These are phyloP conservation scores for Podospora bellae-mahoneyi DNA, from an alignment of 495 filamentous ascomycete genomes.

Conservation along the genomic window DNA sequence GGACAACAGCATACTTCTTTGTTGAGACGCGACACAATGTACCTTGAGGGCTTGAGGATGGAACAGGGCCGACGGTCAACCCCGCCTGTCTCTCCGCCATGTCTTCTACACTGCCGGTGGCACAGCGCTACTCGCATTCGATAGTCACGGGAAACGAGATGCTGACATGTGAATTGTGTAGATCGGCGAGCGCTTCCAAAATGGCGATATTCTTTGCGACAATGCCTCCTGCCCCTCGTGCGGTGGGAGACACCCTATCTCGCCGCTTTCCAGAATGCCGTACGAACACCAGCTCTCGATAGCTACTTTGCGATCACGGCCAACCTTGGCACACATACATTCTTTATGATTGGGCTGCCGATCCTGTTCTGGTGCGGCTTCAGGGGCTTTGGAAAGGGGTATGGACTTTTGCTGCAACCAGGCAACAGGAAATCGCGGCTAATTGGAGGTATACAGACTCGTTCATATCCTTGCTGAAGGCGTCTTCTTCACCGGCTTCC, in stretches of 20 bases:
- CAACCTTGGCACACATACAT: constrained; percentile 96
- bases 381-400: constrained; percentile 76
- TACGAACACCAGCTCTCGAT: constrained; percentile 78
- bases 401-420: constrained; percentile 43
- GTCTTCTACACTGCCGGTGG: not conserved
- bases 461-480: constrained; percentile 84
- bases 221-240: constrained; percentile 77
- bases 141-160: not conserved
- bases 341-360: constrained; percentile 92
- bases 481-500: constrained; percentile 88
- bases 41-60: constrained; percentile 1
- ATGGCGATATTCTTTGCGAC: constrained; percentile 86
- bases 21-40: not conserved
- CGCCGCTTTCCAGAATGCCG: constrained; percentile 72
- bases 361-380: constrained; percentile 96
- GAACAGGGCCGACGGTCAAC: not conserved
- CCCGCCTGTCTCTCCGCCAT: not conserved
- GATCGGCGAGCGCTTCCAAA: constrained; percentile 77
- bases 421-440: constrained; percentile 12
- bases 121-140: constrained; percentile 3
- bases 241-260: constrained; percentile 96
- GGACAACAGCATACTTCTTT: not conserved
- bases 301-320: constrained; percentile 95
- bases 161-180: constrained; percentile 34
- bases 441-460: constrained; percentile 52